A percentile compares a stretch with the other conserved stretches of the same genome.
phyloP scores from a whole-genome alignment of 2,329 filamentous ascomycete species.

The Pseudogymnoascus sp. region DNA sequence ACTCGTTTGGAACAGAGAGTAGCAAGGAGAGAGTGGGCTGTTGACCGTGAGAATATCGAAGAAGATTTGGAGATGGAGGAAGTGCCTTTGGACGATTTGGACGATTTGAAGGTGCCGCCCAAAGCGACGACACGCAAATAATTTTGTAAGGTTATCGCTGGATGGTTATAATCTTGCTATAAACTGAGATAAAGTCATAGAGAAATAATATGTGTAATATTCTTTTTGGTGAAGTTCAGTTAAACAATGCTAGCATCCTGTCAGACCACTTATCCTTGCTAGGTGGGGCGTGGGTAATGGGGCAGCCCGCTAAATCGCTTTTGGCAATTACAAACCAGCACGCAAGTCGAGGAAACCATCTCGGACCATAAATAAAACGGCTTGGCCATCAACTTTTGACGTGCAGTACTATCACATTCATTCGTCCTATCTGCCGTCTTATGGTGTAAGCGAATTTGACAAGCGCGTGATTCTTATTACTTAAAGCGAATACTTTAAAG shows the following conservation, averaged over 20 bases:
- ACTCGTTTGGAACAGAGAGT: not conserved
- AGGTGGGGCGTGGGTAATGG: not conserved
- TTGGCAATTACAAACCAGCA: not conserved
- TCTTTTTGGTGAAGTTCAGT: not conserved
- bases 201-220: not conserved
- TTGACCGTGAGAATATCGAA: not conserved
- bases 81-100: not conserved
- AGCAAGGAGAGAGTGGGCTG: not conserved
- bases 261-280: not conserved
- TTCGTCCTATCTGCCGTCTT: not conserved
- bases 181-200: not conserved
- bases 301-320: not conserved
- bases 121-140: not conserved
- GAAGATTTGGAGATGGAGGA: slow-evolving; percentile 1
- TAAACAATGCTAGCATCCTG: not conserved
- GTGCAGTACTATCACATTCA: not conserved
- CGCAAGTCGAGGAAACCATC: not conserved
- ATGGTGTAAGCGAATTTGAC: not conserved
- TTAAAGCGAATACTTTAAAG: not conserved
- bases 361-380: not conserved
- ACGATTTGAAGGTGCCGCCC: not conserved
- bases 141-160: not conserved
- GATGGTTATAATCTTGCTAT: not conserved
- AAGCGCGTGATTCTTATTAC: not conserved
- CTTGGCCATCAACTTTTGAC: not conserved